These are phyloP conservation scores for Trichophyton mentagrophytes DNA, from an alignment of 2,329 filamentous ascomycete genomes.

Conservation along the genomic window DNA sequence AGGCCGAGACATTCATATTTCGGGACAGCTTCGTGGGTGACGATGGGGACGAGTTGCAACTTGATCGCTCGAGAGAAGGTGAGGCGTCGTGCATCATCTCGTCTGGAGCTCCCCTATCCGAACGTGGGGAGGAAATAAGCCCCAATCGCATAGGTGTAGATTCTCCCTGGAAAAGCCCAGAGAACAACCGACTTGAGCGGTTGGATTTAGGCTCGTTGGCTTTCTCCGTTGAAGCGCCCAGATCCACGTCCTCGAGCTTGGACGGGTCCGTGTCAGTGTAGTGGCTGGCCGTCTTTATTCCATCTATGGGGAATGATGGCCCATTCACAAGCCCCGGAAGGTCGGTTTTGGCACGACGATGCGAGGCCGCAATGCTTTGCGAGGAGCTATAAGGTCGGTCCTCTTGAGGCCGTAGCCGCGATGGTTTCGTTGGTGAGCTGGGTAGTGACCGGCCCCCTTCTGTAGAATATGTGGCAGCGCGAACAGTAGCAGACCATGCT, in stretches of 20 bases:
- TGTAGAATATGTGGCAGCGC: neutral
- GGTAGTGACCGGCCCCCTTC: neutral
- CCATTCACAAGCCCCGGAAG: neutral
- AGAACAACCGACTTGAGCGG: constrained; percentile 7
- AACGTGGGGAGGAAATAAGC: neutral
- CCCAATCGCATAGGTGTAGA: constrained; percentile 9
- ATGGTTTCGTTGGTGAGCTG: neutral
- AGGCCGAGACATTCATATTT: constrained; percentile 21
- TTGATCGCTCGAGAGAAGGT: constrained; percentile 2
- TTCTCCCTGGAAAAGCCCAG: constrained; percentile 13
- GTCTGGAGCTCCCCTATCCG: neutral
- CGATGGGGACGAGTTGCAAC: constrained; percentile 10
- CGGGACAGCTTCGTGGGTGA: constrained; percentile 16
- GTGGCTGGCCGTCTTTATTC: neutral
- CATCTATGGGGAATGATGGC: neutral
- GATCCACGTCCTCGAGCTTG: constrained; percentile 9
- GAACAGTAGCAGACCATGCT: neutral
- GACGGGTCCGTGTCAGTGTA: neutral
- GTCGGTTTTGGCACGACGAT: constrained; percentile 9
- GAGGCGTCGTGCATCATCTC: neutral
- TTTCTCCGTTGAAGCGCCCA: constrained; percentile 3
- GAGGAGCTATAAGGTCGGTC: neutral
- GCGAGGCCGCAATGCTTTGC: neutral
- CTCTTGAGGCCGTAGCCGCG: neutral
- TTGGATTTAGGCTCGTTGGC: constrained; percentile 7